Base-by-base conservation (phyloP, 257 asterid genomes). In the Plantago ovata region DNA sequence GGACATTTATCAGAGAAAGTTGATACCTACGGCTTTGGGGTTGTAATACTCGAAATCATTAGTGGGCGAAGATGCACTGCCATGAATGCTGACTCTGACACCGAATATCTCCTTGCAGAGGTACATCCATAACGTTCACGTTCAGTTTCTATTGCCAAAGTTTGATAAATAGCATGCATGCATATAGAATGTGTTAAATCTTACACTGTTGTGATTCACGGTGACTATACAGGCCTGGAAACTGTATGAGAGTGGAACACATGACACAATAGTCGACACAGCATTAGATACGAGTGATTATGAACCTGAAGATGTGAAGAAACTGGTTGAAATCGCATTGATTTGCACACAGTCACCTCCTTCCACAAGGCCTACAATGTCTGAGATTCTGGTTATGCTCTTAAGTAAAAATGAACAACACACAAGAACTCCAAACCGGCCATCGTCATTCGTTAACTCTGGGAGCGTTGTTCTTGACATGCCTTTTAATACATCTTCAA, bases 1-100 rank as follows among this genome's bases (percentile, higher is more conserved):
- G 97, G 95, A 12, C 95, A 86, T 65, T 72, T 89, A 63, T 81
- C 97, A 0, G 97, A 89, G 76, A 86, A 84, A 60, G 97, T 80
- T 0, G 96, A 89, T 69, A 75, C 80, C 32, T 88, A 85, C 73
- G 83, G 96, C 72, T 85, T 88, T 38, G 95, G 96, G 8, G 73
- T 88, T 1, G 94, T 89, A 6, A 78, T 78, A 9, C 77, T 89
- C 3, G 96, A 89, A 69, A 76, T 77, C 36, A 61, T 89, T 63
- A 86, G 94, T 16, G 97, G 97, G 19, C 68, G 87, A 62, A 81
- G 81, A 51, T 61, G 83, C 69, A 70, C 42, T n/a, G 85, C 82
- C 66, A 22, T 76, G 72, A 68, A 63, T 10, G 47, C 32, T 7
- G 94, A 83, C 50, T 72, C 86, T 2, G 79, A 64, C 64, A 64